Evolutionary conservation across 805 yeast species (phyloP), one percentile per base, ranked within the genome.

Genomic region (Clavispora vitiphila): DNA sequence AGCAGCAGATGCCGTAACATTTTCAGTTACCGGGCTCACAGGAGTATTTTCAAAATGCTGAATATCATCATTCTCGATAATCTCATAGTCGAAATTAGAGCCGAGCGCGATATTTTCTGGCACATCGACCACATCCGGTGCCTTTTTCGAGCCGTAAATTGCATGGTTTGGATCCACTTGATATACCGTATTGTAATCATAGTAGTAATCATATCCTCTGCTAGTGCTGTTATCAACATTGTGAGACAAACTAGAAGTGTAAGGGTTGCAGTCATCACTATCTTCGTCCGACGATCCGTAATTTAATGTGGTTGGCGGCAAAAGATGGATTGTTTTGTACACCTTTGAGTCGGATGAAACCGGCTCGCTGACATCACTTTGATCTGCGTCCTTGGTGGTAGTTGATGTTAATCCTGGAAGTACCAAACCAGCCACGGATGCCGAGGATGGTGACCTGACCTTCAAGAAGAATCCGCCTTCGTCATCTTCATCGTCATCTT

Each of bases 301-400:
- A 57, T 90, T 89, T 41, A 91, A 74, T 0, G 87, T 80, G 0
- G 98, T 89, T 2, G 96, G 81, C 2, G 98, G 97, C 39, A 91
- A 65, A 34, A 80, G 69, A 27, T 87, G 88, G 48, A 90, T 89
- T 9, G 87, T 84, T 34, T 76, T 75, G 39, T 59, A 47, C 11
- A 54, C 47, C 46, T 58, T 64, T 15, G 63, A 55, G 29, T 46
- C 55, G 12, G 65, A 56, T 2, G 70, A 62, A 1, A 58, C 50
- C 4, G 69, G 54, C 5, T 57, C 67, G 12, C 62, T 51, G 38
- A 59, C 61, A 27, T 57, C 64, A 3, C 46, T 50, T 27, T 36
- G 37, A 6, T 43, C 50, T 25, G 32, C 35, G 31, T 27, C 46
- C 38, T 41, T 26, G 41, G 43, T 35, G 35, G 42, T 39, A 11